Conservation (phyloP, 2,329 filamentous ascomycete genomes). For the Scolecobasidium constrictum region DNA sequence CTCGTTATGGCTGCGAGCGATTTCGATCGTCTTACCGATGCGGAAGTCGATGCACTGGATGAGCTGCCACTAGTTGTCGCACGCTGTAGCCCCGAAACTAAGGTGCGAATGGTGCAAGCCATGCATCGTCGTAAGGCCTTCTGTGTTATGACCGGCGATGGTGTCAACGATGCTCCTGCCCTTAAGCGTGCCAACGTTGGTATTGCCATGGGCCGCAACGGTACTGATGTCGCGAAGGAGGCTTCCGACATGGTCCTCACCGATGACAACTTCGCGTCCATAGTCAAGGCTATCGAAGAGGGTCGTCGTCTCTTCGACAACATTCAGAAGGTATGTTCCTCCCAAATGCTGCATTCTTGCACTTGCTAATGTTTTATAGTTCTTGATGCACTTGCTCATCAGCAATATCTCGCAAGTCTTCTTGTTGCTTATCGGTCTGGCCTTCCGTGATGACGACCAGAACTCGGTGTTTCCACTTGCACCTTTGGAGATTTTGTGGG, state of each 20-base stretch:
- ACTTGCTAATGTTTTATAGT: background rate
- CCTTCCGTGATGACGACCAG: constrained; percentile 59
- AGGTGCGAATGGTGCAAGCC: constrained; percentile 36
- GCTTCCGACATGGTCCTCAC: constrained; percentile 30
- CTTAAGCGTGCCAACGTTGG: constrained; percentile 31
- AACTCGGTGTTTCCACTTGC: constrained; percentile 78
- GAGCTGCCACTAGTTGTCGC: constrained; percentile 33
- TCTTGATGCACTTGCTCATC: constrained; percentile 56
- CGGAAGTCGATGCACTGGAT: constrained; percentile 30
- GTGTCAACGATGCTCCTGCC: constrained; percentile 30
- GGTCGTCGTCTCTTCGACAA: constrained; percentile 30
- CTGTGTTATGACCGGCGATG: constrained; percentile 33
- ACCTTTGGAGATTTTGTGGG: constrained; percentile 82
- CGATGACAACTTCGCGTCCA: constrained; percentile 31
- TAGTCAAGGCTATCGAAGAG: constrained; percentile 30
- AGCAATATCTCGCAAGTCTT: constrained; percentile 80
- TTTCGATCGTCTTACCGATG: constrained; percentile 33
- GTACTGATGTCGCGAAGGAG: constrained; percentile 29
- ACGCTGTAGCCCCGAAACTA: constrained; percentile 34
- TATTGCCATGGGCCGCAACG: constrained; percentile 28
- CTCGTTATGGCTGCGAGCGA: constrained; percentile 31
- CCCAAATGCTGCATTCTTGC: background rate
- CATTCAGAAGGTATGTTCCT: constrained; percentile 24
- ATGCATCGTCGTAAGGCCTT: constrained; percentile 26
- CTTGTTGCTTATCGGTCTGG: constrained; percentile 68